phyloP scores from a whole-genome alignment of 805 yeast species.

The Starmerella riodocensis region DNA sequence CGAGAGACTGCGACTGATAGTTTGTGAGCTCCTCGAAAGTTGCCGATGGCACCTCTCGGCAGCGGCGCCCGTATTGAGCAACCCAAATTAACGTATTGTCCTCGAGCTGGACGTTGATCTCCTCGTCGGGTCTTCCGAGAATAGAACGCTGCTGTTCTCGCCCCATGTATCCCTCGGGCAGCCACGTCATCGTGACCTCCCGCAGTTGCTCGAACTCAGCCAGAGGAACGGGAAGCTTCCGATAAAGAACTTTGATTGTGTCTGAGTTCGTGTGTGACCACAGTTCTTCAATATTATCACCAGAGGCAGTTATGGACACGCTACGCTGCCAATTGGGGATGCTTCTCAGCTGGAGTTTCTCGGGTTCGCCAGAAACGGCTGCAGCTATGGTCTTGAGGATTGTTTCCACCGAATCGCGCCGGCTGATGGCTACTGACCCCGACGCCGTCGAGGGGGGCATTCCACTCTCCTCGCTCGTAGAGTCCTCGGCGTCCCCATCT shows the following conservation, averaged over 20 bases:
- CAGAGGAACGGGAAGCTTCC: slow-evolving; percentile 59
- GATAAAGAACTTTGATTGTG: slow-evolving; percentile 44
- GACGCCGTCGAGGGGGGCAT: neutral
- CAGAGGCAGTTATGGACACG: neutral
- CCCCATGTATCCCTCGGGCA: slow-evolving; percentile 42
- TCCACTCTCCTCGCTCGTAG: slow-evolving; percentile 5
- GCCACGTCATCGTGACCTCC: slow-evolving; percentile 53
- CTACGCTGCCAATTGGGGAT: slow-evolving; percentile 1
- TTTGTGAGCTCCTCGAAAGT: neutral
- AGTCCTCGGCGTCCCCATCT: slow-evolving; percentile 17
- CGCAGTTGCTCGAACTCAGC: slow-evolving; percentile 67
- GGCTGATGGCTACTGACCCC: slow-evolving; percentile 50
- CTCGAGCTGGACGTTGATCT: neutral
- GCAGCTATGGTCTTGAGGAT: slow-evolving; percentile 51
- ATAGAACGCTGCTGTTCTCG: slow-evolving; percentile 42
- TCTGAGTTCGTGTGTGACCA: slow-evolving; percentile 6
- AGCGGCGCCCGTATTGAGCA: slow-evolving; percentile 1
- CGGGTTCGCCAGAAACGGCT: slow-evolving; percentile 45
- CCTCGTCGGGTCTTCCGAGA: slow-evolving; percentile 43
- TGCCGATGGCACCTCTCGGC: slow-evolving; percentile 2
- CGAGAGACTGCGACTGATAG: slow-evolving; percentile 32
- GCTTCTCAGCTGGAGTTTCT: slow-evolving; percentile 43
- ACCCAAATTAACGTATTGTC: slow-evolving; percentile 14
- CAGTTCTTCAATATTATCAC: slow-evolving; percentile 12
- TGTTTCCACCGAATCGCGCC: slow-evolving; percentile 43